Base-by-base conservation (phyloP, 257 asterid genomes). In the Ophiorrhiza pumila region DNA sequence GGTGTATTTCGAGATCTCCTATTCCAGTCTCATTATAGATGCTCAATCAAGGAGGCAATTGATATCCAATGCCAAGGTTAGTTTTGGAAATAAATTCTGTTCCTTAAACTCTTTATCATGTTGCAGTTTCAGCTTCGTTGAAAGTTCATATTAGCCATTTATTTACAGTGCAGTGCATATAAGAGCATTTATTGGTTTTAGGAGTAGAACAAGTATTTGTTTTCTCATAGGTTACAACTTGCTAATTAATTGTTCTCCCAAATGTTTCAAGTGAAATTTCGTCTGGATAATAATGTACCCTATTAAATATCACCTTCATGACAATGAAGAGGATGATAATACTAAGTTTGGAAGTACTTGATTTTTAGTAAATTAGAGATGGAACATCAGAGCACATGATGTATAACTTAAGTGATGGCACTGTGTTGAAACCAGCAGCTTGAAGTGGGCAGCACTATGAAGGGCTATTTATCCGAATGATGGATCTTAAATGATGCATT, bases 61-160 rank as follows among this genome's bases (percentile, higher is more conserved):
- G 82, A 87, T 95, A 75, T 81, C 96, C 82, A 90, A 85, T 81
- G 86, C 87, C 83, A 90, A 90, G 90, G 99, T 95, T 75, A 82
- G 83, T 49, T 47, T 65, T 53, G 57, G 37, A 58, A 39, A 18
- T 58, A 35, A 29, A 37, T 45, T 31, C 5, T 41, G n/a, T 62
- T 53, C 29, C 17, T 77, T 68, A 31, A 27, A 69, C 37, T 35
- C 53, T 63, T 47, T 37, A 32, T 32, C 29, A 57, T 25, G 52
- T 20, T 20, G 39, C 27, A 22, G 46, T 46, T 56, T 45, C 23
- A 35, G 43, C 37, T 15, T 42, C 20, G 23, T 41, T 46, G 46
- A 35, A 55, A 31, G 25, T 46, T 31, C 7, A 31, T 18, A 66
- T 6, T 14, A 29, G 53, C 43, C 25, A 15, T 34, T 12, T 43